These are phyloP conservation scores for Quillaja saponaria DNA, from an alignment of 306 rosid genomes.

Conservation along the genomic window DNA sequence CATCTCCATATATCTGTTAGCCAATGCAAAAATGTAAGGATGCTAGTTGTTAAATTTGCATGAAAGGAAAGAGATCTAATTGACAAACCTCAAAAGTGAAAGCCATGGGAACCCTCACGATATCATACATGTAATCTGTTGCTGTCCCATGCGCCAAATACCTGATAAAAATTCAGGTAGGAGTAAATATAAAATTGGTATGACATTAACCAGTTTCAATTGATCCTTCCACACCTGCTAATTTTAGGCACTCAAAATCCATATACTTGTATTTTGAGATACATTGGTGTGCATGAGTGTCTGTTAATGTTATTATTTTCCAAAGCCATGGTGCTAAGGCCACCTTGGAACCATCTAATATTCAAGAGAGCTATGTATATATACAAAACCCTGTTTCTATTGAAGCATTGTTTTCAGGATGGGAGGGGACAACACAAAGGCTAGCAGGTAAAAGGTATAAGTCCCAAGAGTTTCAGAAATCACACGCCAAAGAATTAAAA, in stretches of 20 bases:
- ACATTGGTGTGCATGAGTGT: slow-evolving; percentile 3
- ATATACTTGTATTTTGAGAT: slow-evolving; percentile 3
- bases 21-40: slow-evolving; percentile 29
- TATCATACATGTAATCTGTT: slow-evolving; percentile 91
- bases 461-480: too few species aligned
- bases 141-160: slow-evolving; percentile 98
- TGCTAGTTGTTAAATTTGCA: slow-evolving; percentile 19
- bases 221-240: slow-evolving; percentile 4
- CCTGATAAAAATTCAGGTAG: slow-evolving; percentile 45
- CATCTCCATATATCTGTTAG: slow-evolving; percentile 86
- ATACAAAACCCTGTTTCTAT: too few species aligned
- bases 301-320: not conserved
- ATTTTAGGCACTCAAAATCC: slow-evolving; percentile 25
- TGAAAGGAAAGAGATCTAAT: slow-evolving; percentile 17
- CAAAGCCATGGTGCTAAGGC: slow-evolving; percentile 4
- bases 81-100: slow-evolving; percentile 94
- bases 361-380: too few species aligned
- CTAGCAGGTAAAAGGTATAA: too few species aligned
- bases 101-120: slow-evolving; percentile 83
- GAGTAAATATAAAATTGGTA: slow-evolving; percentile 2
- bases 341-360: slow-evolving; percentile 18
- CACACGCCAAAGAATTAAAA: too few species aligned
- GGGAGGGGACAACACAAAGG: too few species aligned
- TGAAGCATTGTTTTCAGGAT: too few species aligned
- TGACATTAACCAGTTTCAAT: slow-evolving; percentile 1